Percentiles rank a stretch among this genome's conserved stretches.
These are phyloP conservation scores for Phanerochaete carnosa DNA, from an alignment of 768 basidiomycete genomes.

Conservation along the genomic window DNA sequence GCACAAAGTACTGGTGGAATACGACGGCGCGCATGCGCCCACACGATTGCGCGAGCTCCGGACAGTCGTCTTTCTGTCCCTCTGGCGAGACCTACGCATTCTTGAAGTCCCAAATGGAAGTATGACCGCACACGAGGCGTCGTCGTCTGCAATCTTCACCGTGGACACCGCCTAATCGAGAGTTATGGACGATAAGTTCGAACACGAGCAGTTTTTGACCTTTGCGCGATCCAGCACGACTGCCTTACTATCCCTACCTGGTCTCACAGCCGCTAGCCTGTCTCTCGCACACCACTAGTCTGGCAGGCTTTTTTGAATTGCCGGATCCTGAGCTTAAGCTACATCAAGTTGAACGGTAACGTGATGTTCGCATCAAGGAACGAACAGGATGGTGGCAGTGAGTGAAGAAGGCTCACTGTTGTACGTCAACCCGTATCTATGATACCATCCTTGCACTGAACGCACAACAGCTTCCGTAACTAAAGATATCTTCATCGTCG, in stretches of 20 bases:
- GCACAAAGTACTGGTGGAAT: too few relatives aligned
- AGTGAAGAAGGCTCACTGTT: too few relatives aligned
- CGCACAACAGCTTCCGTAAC: too few relatives aligned
- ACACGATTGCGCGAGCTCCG: constrained; percentile 56
- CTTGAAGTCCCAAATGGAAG: constrained; percentile 63
- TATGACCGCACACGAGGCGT: constrained; percentile 23
- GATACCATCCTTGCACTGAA: too few relatives aligned
- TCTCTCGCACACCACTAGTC: constrained; percentile 50
- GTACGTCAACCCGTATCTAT: too few relatives aligned
- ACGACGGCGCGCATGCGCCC: constrained; percentile 56
- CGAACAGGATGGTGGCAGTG: constrained; percentile 10
- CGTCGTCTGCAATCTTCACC: constrained; percentile 40
- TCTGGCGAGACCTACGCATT: constrained; percentile 58
- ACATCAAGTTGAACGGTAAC: constrained; percentile 54
- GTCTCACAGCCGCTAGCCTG: constrained; percentile 64
- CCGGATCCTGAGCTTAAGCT: constrained; percentile 37
- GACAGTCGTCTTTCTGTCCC: constrained; percentile 46
- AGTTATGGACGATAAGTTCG: constrained; percentile 61
- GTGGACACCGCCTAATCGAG: constrained; percentile 59
- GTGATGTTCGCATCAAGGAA: constrained; percentile 37
- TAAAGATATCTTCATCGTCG: too few relatives aligned
- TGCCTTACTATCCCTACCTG: constrained; percentile 43
- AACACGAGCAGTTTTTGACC: constrained; percentile 53
- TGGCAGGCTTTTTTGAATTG: constrained; percentile 52
- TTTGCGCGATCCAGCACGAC: constrained; percentile 53